Percentiles rank a stretch among this genome's conserved stretches.
Conservation (phyloP, 257 asterid species). For the Solanum paucissectum region DNA sequence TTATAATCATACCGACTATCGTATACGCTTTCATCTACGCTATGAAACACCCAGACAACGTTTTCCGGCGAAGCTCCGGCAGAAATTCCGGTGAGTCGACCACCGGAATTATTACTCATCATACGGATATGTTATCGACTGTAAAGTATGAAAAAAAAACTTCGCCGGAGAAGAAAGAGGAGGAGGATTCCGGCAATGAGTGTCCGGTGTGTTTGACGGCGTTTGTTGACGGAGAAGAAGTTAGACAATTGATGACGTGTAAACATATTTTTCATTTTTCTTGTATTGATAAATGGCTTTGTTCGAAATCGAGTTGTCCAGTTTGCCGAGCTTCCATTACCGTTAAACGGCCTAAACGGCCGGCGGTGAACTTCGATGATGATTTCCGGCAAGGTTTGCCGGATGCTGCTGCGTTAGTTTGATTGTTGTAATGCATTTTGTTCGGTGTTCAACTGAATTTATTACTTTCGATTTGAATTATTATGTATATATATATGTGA, state of each 20-base stretch:
- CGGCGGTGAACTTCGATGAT: conserved; percentile 7
- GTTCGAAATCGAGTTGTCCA: conserved; percentile 48
- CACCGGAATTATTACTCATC: not conserved
- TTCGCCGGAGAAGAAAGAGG: not conserved
- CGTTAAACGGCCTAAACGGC: conserved; percentile 9
- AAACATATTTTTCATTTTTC: conserved; percentile 43
- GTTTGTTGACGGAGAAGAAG: conserved; percentile 45
- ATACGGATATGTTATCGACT: conserved; percentile 4
- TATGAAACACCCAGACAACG: conserved; percentile 15
- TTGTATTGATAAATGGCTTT: conserved; percentile 61
- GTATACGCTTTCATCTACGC: conserved; percentile 38
- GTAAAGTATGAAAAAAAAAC: conserved; percentile 20
- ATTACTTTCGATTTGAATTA: not conserved
- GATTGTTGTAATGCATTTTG: not conserved
- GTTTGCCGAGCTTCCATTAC: conserved; percentile 57
- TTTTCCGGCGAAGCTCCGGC: conserved; percentile 11
- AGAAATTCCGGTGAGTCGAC: not conserved
- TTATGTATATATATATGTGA: not conserved
- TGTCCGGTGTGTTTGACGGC: conserved; percentile 61
- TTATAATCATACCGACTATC: conserved; percentile 28
- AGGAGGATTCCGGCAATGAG: conserved; percentile 17
- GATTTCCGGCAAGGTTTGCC: conserved; percentile 52
- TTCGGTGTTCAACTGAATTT: not conserved
- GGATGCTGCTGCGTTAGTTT: conserved; percentile 37
- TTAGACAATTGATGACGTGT: conserved; percentile 37